Evolutionary conservation across 257 asterid genomes (phyloP).

Genomic region (Knoxia roxburghii): DNA sequence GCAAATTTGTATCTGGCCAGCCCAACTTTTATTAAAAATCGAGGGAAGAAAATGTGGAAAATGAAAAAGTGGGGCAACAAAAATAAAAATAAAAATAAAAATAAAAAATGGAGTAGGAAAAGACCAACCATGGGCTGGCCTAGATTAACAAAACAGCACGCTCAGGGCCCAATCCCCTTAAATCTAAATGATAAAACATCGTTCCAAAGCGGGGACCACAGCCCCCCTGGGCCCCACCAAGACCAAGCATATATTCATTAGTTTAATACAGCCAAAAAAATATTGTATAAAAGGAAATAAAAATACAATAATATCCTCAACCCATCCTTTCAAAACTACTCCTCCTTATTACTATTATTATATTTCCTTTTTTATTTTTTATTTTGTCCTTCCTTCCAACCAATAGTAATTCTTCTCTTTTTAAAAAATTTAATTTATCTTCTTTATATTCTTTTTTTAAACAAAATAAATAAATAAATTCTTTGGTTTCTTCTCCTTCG

Average conservation of each 20-base stretch:
- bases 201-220: slow-evolving; percentile 9
- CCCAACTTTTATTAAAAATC: no score
- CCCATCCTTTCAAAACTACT: no score
- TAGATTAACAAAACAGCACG: slow-evolving; percentile 1
- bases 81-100: neutral
- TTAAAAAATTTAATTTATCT: no score
- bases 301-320: neutral
- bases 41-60: no score
- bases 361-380: no score
- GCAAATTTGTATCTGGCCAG: no score
- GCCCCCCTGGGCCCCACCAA: neutral
- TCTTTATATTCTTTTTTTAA: no score
- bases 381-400: no score
- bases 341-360: no score
- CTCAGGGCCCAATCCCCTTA: slow-evolving; percentile 8
- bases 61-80: neutral
- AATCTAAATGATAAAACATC: neutral
- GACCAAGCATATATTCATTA: slow-evolving; percentile 8
- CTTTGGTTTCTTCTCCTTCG: slow-evolving; percentile 59
- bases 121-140: slow-evolving; percentile 4
- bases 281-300: neutral
- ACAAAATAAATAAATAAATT: neutral
- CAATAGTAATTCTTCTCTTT: no score
- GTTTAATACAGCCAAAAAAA: slow-evolving; percentile 3
- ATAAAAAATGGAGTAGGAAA: neutral